These are phyloP conservation scores for Monosporozyma solicola DNA, from an alignment of 805 yeast genomes.

Conservation along the genomic window DNA sequence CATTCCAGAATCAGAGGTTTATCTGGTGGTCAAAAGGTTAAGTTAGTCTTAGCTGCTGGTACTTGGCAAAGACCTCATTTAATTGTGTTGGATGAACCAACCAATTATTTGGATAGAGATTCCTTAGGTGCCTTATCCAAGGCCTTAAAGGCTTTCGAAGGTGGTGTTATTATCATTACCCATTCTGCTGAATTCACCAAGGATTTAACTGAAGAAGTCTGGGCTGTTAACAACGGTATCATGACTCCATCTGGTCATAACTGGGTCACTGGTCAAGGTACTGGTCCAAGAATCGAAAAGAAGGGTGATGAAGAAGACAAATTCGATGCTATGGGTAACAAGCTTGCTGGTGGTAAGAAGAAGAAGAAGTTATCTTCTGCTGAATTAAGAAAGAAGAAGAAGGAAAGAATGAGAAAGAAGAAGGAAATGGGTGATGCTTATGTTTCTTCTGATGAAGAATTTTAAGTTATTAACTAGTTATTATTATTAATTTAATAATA, in stretches of 20 bases:
- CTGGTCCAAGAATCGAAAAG: conserved; percentile 99
- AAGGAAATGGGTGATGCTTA: conserved; percentile 99
- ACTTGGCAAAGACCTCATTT: conserved; percentile 99
- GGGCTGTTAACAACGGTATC: conserved; percentile 97
- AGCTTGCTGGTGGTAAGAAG: conserved; percentile 93
- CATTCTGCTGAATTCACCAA: conserved; percentile 99
- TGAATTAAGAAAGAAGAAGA: conserved; percentile 99
- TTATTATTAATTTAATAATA: no score
- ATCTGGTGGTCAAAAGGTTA: conserved; percentile 99
- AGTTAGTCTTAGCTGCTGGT: conserved; percentile 99
- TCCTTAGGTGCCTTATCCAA: conserved; percentile 98
- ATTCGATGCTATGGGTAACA: conserved; percentile 99
- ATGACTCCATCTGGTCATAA: conserved; percentile 99
- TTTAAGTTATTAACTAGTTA: conserved; percentile 24
- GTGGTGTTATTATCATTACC: conserved; percentile 99
- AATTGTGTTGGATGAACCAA: conserved; percentile 99
- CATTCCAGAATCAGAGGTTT: conserved; percentile 99
- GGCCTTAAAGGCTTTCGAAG: conserved; percentile 97
- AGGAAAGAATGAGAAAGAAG: conserved; percentile 99
- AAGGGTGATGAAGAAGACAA: conserved; percentile 95
- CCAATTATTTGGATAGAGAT: conserved; percentile 98
- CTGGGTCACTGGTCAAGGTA: conserved; percentile 99
- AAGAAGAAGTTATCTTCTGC: conserved; percentile 97
- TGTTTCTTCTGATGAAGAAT: conserved; percentile 92
- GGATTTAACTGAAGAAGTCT: conserved; percentile 98